Evolutionary conservation across 139 green algal species (phyloP), one percentile per base, ranked within the genome.

Genomic region (Picocystis salinarum): DNA sequence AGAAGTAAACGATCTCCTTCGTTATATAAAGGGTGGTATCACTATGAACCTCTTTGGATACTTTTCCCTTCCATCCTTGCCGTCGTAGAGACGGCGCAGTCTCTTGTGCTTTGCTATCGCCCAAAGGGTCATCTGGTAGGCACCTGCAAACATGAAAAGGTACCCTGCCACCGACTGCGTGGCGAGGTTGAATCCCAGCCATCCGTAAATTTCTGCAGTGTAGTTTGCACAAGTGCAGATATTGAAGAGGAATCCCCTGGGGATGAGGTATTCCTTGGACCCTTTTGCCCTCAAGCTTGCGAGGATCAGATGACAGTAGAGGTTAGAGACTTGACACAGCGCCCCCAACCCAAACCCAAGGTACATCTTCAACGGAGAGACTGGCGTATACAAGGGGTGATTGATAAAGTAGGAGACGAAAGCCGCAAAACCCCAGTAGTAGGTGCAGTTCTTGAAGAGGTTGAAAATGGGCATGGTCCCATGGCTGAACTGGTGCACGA

Each of bases 171-270:
- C 27, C 0, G 70, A 79, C 48, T 89, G 77, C 13, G 75, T 81
- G 42, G 77, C 77, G 0, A 85, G 28, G 28, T 64, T 80, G 64
- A 92, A 98, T 7, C 74, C 48, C 19, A 92, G 31, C 88, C 88
- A 98, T 25, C 71, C 82, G 40, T 58, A 73, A 34, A 93, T 88
- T 56, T 88, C 77, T 12, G 55, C 52, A 11, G 71, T 91, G 68
- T 98, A 98, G 70, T 98, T 98, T 48, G 88, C 73, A 66, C 88
- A 97, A 20, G 85, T 94, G 40, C 96, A 77, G 57, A 69, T 79
- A 45, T 95, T 62, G 55, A 96, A 97, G 1, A 83, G 66, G 60
- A 87, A 85, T 23, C 82, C 82, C 3, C 50, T 41, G 1, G 85
- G 85, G 47, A 93, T 86, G 34, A 69, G 69, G 70, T 95, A 95